Evolutionary conservation across 306 rosid genomes (phyloP).

Genomic region (Fragaria vesca): DNA sequence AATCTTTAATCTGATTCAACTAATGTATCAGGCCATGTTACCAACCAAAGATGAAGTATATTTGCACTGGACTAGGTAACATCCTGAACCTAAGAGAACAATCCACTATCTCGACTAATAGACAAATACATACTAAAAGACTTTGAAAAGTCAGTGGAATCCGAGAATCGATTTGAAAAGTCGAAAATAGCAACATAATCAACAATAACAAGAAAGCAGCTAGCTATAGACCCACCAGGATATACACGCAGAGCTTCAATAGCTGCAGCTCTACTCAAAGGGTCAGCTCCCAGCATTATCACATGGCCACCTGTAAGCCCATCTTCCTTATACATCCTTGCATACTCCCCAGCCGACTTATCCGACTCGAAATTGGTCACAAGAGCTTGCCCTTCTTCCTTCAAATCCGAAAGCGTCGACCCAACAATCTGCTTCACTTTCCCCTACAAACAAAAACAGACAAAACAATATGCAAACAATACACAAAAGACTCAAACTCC

Average conservation of each 20-base stretch:
- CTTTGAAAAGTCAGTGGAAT: background rate
- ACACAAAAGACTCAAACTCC: background rate
- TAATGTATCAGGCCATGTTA: background rate
- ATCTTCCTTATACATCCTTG: slow-evolving; percentile 68
- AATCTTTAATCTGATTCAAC: background rate
- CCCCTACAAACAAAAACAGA: slow-evolving; percentile 44
- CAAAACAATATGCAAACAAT: background rate
- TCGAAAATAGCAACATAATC: background rate
- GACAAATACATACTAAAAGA: background rate
- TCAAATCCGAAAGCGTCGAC: slow-evolving; percentile 74
- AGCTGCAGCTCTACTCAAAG: slow-evolving; percentile 77
- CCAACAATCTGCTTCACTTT: slow-evolving; percentile 95
- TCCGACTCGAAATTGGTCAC: slow-evolving; percentile 90
- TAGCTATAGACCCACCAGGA: slow-evolving; percentile 51
- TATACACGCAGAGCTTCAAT: slow-evolving; percentile 77
- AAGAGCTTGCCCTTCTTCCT: slow-evolving; percentile 59
- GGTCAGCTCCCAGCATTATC: slow-evolving; percentile 91
- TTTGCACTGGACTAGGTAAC: background rate
- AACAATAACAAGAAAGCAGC: background rate
- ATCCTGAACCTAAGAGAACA: background rate
- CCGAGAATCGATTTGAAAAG: background rate
- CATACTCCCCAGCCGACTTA: slow-evolving; percentile 80
- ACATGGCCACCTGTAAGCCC: slow-evolving; percentile 84
- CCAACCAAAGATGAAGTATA: background rate
- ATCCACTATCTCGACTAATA: background rate